Evolutionary conservation across 2,329 filamentous ascomycete species (phyloP).

Genomic region (Clarireedia monteithiana): DNA sequence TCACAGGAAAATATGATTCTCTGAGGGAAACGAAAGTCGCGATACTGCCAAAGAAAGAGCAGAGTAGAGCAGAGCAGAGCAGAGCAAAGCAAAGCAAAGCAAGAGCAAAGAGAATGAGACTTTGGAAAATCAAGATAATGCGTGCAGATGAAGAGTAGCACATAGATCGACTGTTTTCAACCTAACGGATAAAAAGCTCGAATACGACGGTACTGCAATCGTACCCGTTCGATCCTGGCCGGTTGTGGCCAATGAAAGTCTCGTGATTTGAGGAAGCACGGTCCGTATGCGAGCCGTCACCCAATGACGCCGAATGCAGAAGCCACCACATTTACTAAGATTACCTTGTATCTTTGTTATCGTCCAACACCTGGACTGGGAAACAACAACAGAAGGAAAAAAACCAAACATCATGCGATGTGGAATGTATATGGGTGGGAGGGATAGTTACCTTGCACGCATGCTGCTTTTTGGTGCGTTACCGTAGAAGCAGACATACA

Average conservation of each 20-base stretch:
- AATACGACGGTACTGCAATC: not conserved
- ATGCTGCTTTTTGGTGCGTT: too few relatives aligned
- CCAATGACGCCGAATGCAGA: not conserved
- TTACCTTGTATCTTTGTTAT: too few relatives aligned
- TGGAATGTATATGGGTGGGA: too few relatives aligned
- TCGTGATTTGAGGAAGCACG: not conserved
- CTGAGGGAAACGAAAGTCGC: slow-evolving; percentile 5
- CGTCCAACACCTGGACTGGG: too few relatives aligned
- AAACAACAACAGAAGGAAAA: too few relatives aligned
- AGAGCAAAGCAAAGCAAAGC: not conserved
- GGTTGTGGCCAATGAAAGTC: not conserved
- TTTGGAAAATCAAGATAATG: not conserved
- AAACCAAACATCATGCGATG: too few relatives aligned
- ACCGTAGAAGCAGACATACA: too few relatives aligned
- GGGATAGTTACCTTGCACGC: too few relatives aligned
- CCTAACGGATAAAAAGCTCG: slow-evolving; percentile 1
- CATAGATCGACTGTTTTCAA: not conserved
- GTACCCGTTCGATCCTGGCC: not conserved
- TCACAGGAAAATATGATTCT: not conserved
- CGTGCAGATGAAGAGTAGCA: not conserved
- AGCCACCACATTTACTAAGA: not conserved
- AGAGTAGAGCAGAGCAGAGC: not conserved
- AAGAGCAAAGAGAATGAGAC: not conserved
- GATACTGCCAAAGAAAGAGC: not conserved
- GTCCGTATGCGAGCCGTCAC: not conserved